Base-by-base conservation (phyloP, 768 basidiomycete species). In the Lepiota venenata region DNA sequence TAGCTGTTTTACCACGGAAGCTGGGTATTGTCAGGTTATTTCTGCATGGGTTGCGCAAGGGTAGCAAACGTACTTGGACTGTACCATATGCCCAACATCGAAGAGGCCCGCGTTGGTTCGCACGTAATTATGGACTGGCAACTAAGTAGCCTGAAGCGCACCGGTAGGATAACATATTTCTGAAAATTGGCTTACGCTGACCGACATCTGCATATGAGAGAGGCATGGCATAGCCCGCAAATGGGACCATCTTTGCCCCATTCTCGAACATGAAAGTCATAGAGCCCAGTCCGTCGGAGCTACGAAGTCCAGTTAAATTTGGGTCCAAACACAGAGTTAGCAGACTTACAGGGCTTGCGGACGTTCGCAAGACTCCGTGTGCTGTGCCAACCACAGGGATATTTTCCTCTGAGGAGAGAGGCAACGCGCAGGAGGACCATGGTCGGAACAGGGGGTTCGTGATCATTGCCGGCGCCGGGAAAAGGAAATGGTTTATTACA, bases 61-160 rank as follows among this genome's bases (percentile, higher is more conserved):
- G 25, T 5, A 25, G 11, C n/a, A 50, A 35, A 54, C 81, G 45
- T 62, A 93, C 92, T 84, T 88, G 32, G 85, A 83, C 68, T 98
- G 96, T 14, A 98, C 90, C 96, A 99, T 99, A 70, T 99, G 97
- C 18, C 92, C 92, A 22, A 99, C 97, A 64, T 99, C 97, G 67
- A 99, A 99, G 29, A 99, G 75, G 0, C 94, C 94, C 0, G 82
- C 91, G 35, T 79, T 80, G 11, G 73, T 81, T 39, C 97, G 85
- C 47, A 95, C 91, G 63, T 98, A 88, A 42, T 87, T 83, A 70
- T 99, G 25, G 96, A 61, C 91, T 93, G 8, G 87, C 84, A 50
- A 92, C 95, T 97, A 66, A 27, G 42, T 42, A 37, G 42, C 40
- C 44, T 58, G 47, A 60, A 25, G 25, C 5, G 25, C 25, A 25